A percentile compares a stretch with the other conserved stretches of the same genome.
phyloP scores from a whole-genome alignment of 2,329 filamentous ascomycete species.

The Emmonsiellopsis sp. region DNA sequence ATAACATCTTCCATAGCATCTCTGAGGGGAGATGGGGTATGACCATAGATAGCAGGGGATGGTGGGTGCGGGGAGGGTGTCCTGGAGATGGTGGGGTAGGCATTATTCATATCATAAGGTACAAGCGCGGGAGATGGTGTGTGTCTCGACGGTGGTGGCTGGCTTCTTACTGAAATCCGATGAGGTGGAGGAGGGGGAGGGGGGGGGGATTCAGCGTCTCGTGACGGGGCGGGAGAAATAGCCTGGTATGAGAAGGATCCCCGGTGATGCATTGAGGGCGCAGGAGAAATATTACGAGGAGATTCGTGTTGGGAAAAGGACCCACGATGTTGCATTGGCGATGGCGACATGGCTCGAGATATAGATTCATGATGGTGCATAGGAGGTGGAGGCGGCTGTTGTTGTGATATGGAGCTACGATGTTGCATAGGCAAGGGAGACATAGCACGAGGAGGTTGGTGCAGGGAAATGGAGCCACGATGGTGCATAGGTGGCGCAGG shows the following conservation, averaged over 20 bases:
- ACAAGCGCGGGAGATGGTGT: constrained; percentile 19
- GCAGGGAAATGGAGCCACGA: not conserved
- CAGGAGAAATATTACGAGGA: not conserved
- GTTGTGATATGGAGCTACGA: not conserved
- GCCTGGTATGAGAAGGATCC: constrained; percentile 4
- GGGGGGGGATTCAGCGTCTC: constrained; percentile 51
- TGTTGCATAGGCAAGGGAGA: constrained; percentile 10
- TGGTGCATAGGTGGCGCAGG: not conserved
- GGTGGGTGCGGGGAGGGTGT: constrained; percentile 42
- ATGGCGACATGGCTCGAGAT: not conserved
- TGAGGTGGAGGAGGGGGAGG: constrained; percentile 78
- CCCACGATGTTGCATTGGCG: not conserved
- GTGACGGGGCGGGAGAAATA: not conserved
- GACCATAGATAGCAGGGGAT: constrained; percentile 55
- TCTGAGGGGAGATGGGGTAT: constrained; percentile 83
- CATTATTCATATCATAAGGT: constrained; percentile 32
- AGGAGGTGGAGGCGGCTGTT: constrained; percentile 9
- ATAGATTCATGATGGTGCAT: not conserved
- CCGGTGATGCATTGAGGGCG: not conserved
- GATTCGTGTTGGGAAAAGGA: constrained; percentile 11
- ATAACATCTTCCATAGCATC: constrained; percentile 98
- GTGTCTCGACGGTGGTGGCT: constrained; percentile 16
- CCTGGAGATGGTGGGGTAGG: constrained; percentile 29
- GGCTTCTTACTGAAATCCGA: constrained; percentile 44
- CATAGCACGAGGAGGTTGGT: constrained; percentile 1